phyloP scores from a whole-genome alignment of 495 filamentous ascomycete genomes.

The Cudoniella acicularis region DNA sequence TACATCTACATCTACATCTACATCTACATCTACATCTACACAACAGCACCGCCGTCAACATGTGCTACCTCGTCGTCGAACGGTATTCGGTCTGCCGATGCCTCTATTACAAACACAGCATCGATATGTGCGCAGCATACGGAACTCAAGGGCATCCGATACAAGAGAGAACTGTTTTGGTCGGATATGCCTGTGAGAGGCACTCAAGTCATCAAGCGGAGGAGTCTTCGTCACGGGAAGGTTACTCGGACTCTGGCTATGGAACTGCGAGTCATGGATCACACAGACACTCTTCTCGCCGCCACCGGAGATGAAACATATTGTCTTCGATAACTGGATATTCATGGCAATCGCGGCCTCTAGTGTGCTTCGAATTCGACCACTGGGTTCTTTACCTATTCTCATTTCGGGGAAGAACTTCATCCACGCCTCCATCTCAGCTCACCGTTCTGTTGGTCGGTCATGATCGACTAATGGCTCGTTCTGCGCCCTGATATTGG shows the following conservation, averaged over 20 bases:
- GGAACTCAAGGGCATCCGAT: constrained; percentile 67
- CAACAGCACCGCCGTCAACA: constrained; percentile 27
- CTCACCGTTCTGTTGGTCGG: constrained; percentile 44
- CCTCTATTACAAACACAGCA: constrained; percentile 73
- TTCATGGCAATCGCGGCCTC: constrained; percentile 41
- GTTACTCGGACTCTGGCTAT: constrained; percentile 52
- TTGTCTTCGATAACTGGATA: constrained; percentile 50
- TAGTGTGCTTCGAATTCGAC: constrained; percentile 40
- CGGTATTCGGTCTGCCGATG: constrained; percentile 77
- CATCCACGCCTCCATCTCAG: constrained; percentile 43
- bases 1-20: background rate
- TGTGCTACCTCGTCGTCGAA: constrained; percentile 75
- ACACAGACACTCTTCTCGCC: constrained; percentile 34
- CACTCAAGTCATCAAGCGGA: constrained; percentile 46
- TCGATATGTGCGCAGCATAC: constrained; percentile 69
- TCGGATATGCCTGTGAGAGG: constrained; percentile 69
- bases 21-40: background rate
- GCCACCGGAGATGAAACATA: constrained; percentile 46
- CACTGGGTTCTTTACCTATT: constrained; percentile 46
- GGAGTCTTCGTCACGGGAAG: constrained; percentile 23
- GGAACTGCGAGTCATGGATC: constrained; percentile 40
- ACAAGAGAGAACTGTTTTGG: constrained; percentile 70
- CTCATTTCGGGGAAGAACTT: constrained; percentile 42
- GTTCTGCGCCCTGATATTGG: constrained; percentile 35
- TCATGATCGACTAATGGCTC: constrained; percentile 42